A percentile compares a stretch with the other conserved stretches of the same genome.
These are phyloP conservation scores for Hanseniaspora lindneri DNA, from an alignment of 805 yeast species.

Conservation along the genomic window DNA sequence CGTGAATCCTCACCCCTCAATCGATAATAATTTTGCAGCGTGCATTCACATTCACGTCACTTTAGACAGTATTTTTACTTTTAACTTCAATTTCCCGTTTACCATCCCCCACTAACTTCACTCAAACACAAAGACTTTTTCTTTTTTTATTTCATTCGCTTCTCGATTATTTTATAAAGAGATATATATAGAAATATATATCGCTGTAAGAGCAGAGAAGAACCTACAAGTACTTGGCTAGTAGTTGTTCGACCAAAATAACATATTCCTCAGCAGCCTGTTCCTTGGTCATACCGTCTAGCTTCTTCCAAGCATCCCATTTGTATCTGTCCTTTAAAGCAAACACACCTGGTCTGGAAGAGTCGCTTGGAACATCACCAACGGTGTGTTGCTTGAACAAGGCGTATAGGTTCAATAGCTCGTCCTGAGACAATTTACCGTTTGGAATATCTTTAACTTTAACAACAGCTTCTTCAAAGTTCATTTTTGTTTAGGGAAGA, in stretches of 20 bases:
- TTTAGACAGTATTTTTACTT: no score
- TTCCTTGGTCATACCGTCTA: constrained; percentile 73
- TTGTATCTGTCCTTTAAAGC: constrained; percentile 92
- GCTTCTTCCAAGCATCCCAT: constrained; percentile 92
- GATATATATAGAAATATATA: no score
- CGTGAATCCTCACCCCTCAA: no score
- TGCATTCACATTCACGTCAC: no score
- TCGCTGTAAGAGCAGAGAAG: no score
- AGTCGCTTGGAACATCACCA: constrained; percentile 73
- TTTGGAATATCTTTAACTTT: constrained; percentile 74
- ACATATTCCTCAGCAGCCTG: constrained; percentile 83
- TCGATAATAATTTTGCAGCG: no score
- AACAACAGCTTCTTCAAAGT: constrained; percentile 28
- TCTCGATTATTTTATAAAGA: no score
- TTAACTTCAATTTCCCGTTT: no score
- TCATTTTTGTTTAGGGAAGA: constrained; percentile 23
- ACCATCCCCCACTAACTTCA: no score
- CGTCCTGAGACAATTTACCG: constrained; percentile 74
- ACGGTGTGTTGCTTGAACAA: constrained; percentile 93
- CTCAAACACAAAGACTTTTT: no score
- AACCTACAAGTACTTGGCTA: constrained; percentile 38
- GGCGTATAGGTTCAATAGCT: constrained; percentile 76
- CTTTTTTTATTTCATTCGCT: no score
- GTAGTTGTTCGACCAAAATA: constrained; percentile 51
- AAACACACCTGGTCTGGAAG: constrained; percentile 74